Conservation (phyloP, 1,284 basidiomycete species). For the Coriolopsis trogii region DNA sequence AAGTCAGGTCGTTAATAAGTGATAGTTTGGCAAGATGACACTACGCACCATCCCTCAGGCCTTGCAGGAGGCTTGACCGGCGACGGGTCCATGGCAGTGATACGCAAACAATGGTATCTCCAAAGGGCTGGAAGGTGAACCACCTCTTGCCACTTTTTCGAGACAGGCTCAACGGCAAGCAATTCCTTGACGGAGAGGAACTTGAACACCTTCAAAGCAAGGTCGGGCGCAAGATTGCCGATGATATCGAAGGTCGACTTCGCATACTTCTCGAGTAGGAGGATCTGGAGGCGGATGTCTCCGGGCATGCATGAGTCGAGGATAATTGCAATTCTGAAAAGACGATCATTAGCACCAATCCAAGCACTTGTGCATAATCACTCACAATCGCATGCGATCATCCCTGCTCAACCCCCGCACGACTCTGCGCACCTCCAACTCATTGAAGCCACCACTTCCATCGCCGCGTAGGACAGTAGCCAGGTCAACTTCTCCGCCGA, state of each 20-base stretch:
- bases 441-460: slow-evolving; percentile 61
- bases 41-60: slow-evolving; percentile 71
- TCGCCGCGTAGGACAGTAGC: slow-evolving; percentile 53
- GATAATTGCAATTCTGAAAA: slow-evolving; percentile 44
- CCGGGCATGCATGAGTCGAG: slow-evolving; percentile 73
- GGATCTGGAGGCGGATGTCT: slow-evolving; percentile 76
- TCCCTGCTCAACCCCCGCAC: slow-evolving; percentile 63
- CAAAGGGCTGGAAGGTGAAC: slow-evolving; percentile 77
- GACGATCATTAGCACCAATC: neutral
- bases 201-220: slow-evolving; percentile 70
- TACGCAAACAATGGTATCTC: slow-evolving; percentile 73
- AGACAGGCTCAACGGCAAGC: slow-evolving; percentile 63
- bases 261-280: slow-evolving; percentile 81
- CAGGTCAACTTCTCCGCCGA: slow-evolving; percentile 46
- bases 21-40: neutral
- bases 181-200: slow-evolving; percentile 69
- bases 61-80: slow-evolving; percentile 61
- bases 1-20: neutral
- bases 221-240: slow-evolving; percentile 67
- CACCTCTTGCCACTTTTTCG: slow-evolving; percentile 73
- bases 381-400: slow-evolving; percentile 72
- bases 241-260: slow-evolving; percentile 83
- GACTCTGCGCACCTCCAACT: slow-evolving; percentile 66
- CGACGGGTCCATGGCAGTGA: slow-evolving; percentile 76
- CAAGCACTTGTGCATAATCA: slow-evolving; percentile 17